Base-by-base conservation (phyloP, 2,329 filamentous ascomycete species). In the Pseudogymnoascus sp. region DNA sequence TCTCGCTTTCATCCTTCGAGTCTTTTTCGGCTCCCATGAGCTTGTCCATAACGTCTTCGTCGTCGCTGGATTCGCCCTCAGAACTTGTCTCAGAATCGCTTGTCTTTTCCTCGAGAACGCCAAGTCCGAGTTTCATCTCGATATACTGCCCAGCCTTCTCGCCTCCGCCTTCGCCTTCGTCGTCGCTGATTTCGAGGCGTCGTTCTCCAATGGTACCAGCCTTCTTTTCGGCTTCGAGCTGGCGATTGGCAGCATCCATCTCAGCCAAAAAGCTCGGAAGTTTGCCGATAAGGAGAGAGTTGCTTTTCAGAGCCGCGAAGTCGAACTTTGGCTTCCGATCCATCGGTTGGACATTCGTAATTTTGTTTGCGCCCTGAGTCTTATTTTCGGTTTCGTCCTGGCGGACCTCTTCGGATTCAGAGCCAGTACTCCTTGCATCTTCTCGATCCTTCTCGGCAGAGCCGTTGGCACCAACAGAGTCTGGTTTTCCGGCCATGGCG, bases 211-310 rank as follows among this genome's bases (percentile, higher is more conserved):
- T 38, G 10, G 63, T 65, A 5, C 68, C 68, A 1, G 62, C 38
- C 16, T 59, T 53, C 6, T 63, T 61, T 26, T 67, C 66, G 35
- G 53, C 62, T 26, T 59, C 62, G 3, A 70, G 64, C 42, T 65
- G 62, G 10, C 64, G 64, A 60, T 70, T 70, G 7, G 68, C 65
- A 40, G 65, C 65, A 50, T 65, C 65, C 65, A 70, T 66, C 26
- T 61, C 26, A 24, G 63, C 53, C 13, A 70, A 62, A 38, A 70
- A 70, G 6, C 53, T 64, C 3, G 64, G 61, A 16, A 70, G 56
- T 40, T 38, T 61, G 26, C 24, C 24, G 11, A 50, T 16, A 26
- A 61, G 33, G 59, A 19, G n/a, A 1, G 63, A 65, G n/a, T 61
- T 59, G 42, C 35, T 63, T 26, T 47, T 53, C 24, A 64, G 26